Base-by-base conservation (phyloP, 768 basidiomycete genomes). In the Lentinula sp. region DNA sequence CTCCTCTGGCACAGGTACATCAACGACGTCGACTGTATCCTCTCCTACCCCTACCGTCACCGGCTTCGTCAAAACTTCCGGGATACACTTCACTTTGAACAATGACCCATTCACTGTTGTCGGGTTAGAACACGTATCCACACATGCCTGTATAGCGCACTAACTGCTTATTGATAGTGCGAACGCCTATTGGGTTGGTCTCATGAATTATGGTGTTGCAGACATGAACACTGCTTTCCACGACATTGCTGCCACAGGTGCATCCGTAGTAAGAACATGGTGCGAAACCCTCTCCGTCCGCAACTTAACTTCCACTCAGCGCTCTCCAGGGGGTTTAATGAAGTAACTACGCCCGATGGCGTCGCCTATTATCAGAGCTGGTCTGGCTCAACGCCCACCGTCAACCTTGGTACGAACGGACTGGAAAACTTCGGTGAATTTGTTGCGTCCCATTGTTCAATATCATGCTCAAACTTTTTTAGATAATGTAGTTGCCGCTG, bases 101-200 rank as follows among this genome's bases (percentile, higher is more conserved):
- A 78, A 77, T 12, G 61, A 68, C 6, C 69, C 67, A 2, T 78
- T 69, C 66, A 74, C 73, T 15, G 71, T 76, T 7, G 75, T 77
- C 51, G 79, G 79, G 79, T 79, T 49, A 39, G 42, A 43, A 2
- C 13, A 18, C 9, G 16, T 9, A 5, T 42, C 53, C 18, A 36
- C 8, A 28, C 2, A 13, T n/a, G 32, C 9, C n/a, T 1, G 12
- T 18, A n/a, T 15, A n/a, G 48, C 3, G 39, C 13, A 33, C 9
- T n/a, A 41, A 55, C 18, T 18, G 18, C 9, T 4, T 28, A 15
- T 12, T 12, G 42, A 45, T 59, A 77, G 83, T 6, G 69, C 76
- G 9, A 85, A 85, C 68, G 77, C 83, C 1, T 85, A 85, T 70
- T 85, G 84, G 84, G 77, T 84, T 6, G 80, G 84, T 15, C 73